Percentiles rank a stretch among this genome's conserved stretches.
These are phyloP conservation scores for Sarocladiaceae sp. DNA, from an alignment of 2,329 filamentous ascomycete genomes.

Conservation along the genomic window DNA sequence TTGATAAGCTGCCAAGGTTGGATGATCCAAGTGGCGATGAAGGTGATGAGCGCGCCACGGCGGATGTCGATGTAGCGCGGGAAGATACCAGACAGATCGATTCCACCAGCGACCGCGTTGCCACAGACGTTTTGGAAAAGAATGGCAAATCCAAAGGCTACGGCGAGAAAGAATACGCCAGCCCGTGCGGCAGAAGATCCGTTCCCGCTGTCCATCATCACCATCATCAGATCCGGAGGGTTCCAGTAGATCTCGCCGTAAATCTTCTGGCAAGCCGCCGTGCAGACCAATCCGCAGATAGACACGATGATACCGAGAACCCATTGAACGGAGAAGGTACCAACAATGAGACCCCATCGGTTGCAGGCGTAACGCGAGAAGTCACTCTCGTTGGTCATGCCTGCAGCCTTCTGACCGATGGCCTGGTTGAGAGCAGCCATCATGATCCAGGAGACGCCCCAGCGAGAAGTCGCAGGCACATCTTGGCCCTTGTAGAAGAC, in stretches of 20 bases:
- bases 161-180: constrained; percentile 21
- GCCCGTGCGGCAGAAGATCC: constrained; percentile 17
- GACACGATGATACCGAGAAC: constrained; percentile 22
- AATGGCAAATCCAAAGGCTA: constrained; percentile 22
- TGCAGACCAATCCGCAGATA: no score
- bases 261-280: constrained; percentile 21
- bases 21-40: constrained; percentile 18
- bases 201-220: constrained; percentile 19
- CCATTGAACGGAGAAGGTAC: constrained; percentile 20
- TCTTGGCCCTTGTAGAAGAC: constrained; percentile 27
- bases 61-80: constrained; percentile 22
- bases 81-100: constrained; percentile 22
- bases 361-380: constrained; percentile 21
- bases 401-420: constrained; percentile 21
- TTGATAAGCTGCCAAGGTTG: constrained; percentile 26
- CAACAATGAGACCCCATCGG: constrained; percentile 17
- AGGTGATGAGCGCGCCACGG: constrained; percentile 20
- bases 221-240: constrained; percentile 20
- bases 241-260: constrained; percentile 22
- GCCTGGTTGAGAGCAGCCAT: constrained; percentile 20
- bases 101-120: constrained; percentile 22
- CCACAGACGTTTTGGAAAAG: constrained; percentile 23
- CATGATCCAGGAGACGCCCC: constrained; percentile 19
- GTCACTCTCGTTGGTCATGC: constrained; percentile 23
- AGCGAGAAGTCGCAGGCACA: constrained; percentile 14